Evolutionary conservation across 805 yeast genomes (phyloP).

Genomic region (Metschnikowia matae): DNA sequence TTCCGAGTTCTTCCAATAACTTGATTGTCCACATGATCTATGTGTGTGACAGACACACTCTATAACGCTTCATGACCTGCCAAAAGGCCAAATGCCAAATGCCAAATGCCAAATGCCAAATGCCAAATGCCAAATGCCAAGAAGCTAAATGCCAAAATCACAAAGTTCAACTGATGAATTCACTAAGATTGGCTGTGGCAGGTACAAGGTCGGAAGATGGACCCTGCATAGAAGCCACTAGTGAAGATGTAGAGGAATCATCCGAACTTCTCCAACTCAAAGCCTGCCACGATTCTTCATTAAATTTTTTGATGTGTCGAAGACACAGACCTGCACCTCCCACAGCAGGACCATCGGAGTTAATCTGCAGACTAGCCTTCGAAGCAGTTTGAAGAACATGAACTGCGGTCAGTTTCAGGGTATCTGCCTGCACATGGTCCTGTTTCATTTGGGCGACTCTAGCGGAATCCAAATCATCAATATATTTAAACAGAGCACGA

Average conservation of each 20-base stretch:
- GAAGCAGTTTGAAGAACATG: conserved; percentile 42
- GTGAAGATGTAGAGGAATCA: conserved; percentile 15
- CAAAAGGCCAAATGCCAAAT: too few relatives aligned
- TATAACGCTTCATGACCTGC: too few relatives aligned
- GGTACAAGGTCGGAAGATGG: conserved; percentile 15
- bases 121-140: too few relatives aligned
- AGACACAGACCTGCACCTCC: conserved; percentile 37
- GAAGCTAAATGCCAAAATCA: too few relatives aligned
- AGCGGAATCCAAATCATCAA: conserved; percentile 55
- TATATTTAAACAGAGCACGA: conserved; percentile 75
- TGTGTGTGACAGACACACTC: too few relatives aligned
- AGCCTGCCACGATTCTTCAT: conserved; percentile 39
- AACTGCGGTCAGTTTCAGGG: conserved; percentile 24
- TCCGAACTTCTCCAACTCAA: conserved; percentile 27
- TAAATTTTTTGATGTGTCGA: conserved; percentile 35
- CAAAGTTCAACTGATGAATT: conserved; percentile 13
- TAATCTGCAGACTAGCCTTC: conserved; percentile 23
- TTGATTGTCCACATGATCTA: too few relatives aligned
- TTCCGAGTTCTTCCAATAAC: too few relatives aligned
- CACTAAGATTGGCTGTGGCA: conserved; percentile 16
- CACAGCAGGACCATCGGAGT: conserved; percentile 24
- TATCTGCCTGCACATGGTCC: conserved; percentile 25
- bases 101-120: too few relatives aligned
- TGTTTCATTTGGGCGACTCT: conserved; percentile 38
- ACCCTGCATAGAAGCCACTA: conserved; percentile 16